phyloP scores from a whole-genome alignment of 768 basidiomycete species.

The Boletellus sp. region DNA sequence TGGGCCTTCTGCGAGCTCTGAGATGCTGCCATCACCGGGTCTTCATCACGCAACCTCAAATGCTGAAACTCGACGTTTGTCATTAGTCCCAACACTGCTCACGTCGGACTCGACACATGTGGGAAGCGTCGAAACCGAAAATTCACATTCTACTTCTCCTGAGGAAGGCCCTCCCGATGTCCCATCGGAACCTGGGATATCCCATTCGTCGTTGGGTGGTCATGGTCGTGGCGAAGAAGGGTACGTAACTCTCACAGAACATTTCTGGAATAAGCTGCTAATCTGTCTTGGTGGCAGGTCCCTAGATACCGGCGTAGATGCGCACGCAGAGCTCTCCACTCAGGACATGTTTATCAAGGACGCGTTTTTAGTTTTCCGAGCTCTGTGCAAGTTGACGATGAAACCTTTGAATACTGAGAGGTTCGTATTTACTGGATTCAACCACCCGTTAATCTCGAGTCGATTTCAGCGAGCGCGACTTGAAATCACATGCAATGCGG shows the following conservation, averaged over 20 bases:
- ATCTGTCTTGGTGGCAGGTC: conserved; percentile 22
- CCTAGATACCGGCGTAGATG: conserved; percentile 19
- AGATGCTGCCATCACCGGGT: conserved; percentile 12
- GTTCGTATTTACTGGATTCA: conserved; percentile 39
- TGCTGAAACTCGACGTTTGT: conserved; percentile 11
- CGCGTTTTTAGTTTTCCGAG: conserved; percentile 95
- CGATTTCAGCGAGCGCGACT: conserved; percentile 77
- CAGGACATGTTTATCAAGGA: conserved; percentile 95
- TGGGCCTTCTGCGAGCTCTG: conserved; percentile 23
- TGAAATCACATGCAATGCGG: conserved; percentile 95
- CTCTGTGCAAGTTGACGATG: conserved; percentile 97
- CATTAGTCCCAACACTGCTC: conserved; percentile 2
- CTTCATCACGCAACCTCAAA: conserved; percentile 3
- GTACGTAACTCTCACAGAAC: conserved; percentile 14
- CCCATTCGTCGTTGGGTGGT: conserved; percentile 1
- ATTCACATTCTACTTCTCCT: neutral
- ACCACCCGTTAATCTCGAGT: conserved; percentile 13
- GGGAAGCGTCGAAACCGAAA: neutral
- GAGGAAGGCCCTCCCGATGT: conserved; percentile 2
- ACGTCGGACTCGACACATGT: neutral
- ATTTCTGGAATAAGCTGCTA: neutral
- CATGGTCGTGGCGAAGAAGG: conserved; percentile 13
- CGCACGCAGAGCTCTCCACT: conserved; percentile 52
- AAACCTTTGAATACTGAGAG: conserved; percentile 93
- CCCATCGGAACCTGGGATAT: neutral